Base-by-base conservation (phyloP, 495 filamentous ascomycete species). In the Haplographium delicatum region DNA sequence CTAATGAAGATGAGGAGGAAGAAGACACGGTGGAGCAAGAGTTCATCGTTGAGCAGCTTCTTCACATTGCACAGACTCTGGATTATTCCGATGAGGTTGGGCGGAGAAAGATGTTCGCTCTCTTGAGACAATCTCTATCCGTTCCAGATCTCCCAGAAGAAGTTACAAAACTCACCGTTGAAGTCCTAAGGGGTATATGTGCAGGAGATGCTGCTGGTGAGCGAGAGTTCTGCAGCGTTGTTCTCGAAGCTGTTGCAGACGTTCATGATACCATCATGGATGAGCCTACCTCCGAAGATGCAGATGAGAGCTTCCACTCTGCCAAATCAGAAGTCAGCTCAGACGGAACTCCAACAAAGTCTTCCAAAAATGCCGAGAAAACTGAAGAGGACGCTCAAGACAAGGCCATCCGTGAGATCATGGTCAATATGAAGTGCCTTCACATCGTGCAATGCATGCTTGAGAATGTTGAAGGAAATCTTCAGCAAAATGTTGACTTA, bases 401-500 rank as follows among this genome's bases (percentile, higher is more conserved):
- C 10, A 95, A 91, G 67, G 83, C 89, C 2, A 76, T 96, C 49
- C 78, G 77, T 47, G 89, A 96, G 64, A 90, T 97, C 62, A 81
- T 95, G 72, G 85, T 97, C 60, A 96, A 97, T 71, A 88, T 96
- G 81, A 96, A 97, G 65, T 96, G 93, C 69, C 76, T 99, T 28
- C 88, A 96, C 61, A 95, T 99, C 57, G 90, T 94, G 19, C 89
- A 94, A 59, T 97, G 89, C 73, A 95, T 96, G 90, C 75, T 99
- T 34, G 81, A 94, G 62, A 93, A 96, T 58, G 86, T 96, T 1
- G 71, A 86, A 45, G 86, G 89, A 18, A 81, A 84, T 48, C 72
- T 97, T 24, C 90, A 95, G 65, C 72, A 86, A 38, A 96, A 95
- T 65, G 81, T 82, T 51, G 81, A 94, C 59, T 69, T 99, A 11